These are phyloP conservation scores for Acorus calamus DNA, from an alignment of 106 monocot species.

Conservation along the genomic window DNA sequence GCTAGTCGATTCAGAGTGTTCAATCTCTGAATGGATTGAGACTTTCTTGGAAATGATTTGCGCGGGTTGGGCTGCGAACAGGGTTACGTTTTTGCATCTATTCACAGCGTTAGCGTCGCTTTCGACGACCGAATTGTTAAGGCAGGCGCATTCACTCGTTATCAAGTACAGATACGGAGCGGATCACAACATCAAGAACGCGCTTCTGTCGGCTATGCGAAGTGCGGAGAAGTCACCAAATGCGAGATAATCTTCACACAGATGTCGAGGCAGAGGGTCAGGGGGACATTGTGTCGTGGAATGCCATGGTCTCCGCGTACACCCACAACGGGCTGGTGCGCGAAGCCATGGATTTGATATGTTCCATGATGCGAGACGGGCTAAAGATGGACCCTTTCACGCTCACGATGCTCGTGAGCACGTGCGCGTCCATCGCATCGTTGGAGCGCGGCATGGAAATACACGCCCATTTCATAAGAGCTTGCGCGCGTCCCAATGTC, in stretches of 20 bases:
- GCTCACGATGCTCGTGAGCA: slow-evolving; percentile 50
- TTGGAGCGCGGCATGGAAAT: slow-evolving; percentile 77
- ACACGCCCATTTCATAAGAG: slow-evolving; percentile 54
- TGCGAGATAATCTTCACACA: slow-evolving; percentile 44
- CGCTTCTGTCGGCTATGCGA: slow-evolving; percentile 66
- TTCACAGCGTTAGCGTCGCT: slow-evolving; percentile 44
- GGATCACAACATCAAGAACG: slow-evolving; percentile 44
- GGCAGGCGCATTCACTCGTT: slow-evolving; percentile 41
- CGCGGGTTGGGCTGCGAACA: slow-evolving; percentile 49
- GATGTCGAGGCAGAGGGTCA: slow-evolving; percentile 46
- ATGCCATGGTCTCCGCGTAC: slow-evolving; percentile 77
- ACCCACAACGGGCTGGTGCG: slow-evolving; percentile 57
- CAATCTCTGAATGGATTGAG: slow-evolving; percentile 17
- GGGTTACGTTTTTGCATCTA: slow-evolving; percentile 58
- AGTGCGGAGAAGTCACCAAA: slow-evolving; percentile 46
- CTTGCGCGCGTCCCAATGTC: slow-evolving; percentile 35
- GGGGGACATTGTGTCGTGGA: slow-evolving; percentile 73
- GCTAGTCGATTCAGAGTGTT: slow-evolving; percentile 30
- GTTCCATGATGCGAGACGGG: slow-evolving; percentile 55
- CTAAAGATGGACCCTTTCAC: slow-evolving; percentile 62
- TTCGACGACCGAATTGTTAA: slow-evolving; percentile 34
- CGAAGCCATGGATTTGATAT: slow-evolving; percentile 67
- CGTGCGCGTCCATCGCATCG: slow-evolving; percentile 67
- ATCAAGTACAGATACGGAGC: slow-evolving; percentile 36
- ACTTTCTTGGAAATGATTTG: slow-evolving; percentile 61